phyloP scores from a whole-genome alignment of 257 asterid genomes.

The Hygrophila difformis region DNA sequence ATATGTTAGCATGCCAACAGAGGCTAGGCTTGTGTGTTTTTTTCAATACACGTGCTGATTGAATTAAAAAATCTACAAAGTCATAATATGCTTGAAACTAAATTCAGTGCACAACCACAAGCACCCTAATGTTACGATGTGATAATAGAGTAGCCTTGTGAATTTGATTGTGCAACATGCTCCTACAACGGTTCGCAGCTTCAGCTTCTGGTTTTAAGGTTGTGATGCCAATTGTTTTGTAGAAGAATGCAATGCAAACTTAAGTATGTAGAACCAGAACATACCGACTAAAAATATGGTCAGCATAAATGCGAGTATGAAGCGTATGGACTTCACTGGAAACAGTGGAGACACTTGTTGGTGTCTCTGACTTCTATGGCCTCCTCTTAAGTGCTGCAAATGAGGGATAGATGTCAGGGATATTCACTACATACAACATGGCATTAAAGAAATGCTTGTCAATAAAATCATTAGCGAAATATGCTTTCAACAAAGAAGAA shows the following conservation, averaged over 20 bases:
- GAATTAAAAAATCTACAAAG: neutral
- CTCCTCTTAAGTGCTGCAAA: constrained; percentile 50
- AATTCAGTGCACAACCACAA: neutral
- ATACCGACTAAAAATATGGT: constrained; percentile 72
- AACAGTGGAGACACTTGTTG: constrained; percentile 24
- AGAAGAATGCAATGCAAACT: neutral
- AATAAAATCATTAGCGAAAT: neutral
- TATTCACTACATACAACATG: constrained; percentile 7
- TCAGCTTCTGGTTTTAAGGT: neutral
- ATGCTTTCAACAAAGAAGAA: neutral
- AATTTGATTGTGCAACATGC: neutral
- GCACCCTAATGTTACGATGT: neutral
- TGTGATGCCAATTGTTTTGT: neutral
- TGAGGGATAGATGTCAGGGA: constrained; percentile 10
- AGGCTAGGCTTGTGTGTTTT: neutral
- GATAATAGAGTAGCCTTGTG: neutral
- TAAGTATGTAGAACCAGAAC: constrained; percentile 17
- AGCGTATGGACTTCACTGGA: constrained; percentile 50
- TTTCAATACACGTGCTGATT: neutral
- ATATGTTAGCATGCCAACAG: constrained; percentile 13
- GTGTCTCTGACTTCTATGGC: constrained; percentile 44
- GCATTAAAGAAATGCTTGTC: neutral
- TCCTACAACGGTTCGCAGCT: neutral
- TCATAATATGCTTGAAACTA: neutral
- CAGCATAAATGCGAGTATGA: constrained; percentile 47